Conservation (phyloP, 163 green algal species). For the Prototheca stagnorum region DNA sequence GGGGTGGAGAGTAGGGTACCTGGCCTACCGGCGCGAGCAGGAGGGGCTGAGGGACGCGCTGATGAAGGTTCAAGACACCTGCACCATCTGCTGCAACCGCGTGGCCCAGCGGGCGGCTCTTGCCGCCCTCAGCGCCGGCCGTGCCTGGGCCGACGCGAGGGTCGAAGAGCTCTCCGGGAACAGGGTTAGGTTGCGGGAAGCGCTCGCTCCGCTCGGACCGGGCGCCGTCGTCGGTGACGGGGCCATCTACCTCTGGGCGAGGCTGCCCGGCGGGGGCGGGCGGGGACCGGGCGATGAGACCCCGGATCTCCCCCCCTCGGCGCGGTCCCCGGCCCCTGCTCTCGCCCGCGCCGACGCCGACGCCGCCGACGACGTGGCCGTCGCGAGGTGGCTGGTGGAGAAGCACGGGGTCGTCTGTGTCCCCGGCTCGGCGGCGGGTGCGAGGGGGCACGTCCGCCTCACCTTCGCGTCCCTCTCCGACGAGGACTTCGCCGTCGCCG, state of each 20-base stretch:
- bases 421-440: conserved; percentile 58
- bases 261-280: conserved; percentile 48
- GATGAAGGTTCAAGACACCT: conserved; percentile 68
- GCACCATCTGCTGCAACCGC: conserved; percentile 48
- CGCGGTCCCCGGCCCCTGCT: too few species aligned
- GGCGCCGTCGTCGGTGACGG: conserved; percentile 24
- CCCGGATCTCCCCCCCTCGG: too few species aligned
- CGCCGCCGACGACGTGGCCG: conserved; percentile 44
- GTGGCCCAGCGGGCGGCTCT: conserved; percentile 37
- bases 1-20: conserved; percentile 81
- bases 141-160: conserved; percentile 30
- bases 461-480: conserved; percentile 64
- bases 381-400: conserved; percentile 68
- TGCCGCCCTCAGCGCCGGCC: conserved; percentile 33
- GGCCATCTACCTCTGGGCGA: conserved; percentile 71
- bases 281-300: too few species aligned
- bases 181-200: conserved; percentile 19
- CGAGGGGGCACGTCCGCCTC: conserved; percentile 50
- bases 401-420: conserved; percentile 68
- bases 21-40: conserved; percentile 28
- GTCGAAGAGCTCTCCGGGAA: conserved; percentile 22
- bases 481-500: conserved; percentile 42
- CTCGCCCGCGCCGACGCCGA: too few species aligned
- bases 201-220: conserved; percentile 16
- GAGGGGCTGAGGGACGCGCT: conserved; percentile 34